A percentile compares a stretch with the other conserved stretches of the same genome.
Conservation (phyloP, 768 basidiomycete genomes). For the Tremella fuciformis region DNA sequence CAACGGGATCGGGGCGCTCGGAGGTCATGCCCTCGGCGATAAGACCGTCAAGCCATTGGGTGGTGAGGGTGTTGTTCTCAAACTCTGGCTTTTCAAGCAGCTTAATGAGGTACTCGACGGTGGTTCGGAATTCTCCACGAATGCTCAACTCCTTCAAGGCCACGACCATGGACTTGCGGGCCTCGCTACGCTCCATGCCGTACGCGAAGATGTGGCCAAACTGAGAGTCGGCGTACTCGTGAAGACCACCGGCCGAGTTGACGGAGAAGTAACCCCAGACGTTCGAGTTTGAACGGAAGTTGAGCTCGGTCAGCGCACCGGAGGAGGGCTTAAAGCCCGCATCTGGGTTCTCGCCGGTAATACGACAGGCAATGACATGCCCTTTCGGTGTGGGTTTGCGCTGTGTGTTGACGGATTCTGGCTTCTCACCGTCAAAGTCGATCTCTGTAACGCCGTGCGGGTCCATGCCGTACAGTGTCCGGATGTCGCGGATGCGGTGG, state of each 20-base stretch:
- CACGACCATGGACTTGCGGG: slow-evolving; percentile 98
- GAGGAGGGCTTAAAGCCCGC: slow-evolving; percentile 99
- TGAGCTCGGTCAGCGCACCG: slow-evolving; percentile 93
- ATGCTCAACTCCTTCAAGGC: slow-evolving; percentile 97
- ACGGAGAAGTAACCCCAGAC: slow-evolving; percentile 99
- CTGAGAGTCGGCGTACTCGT: slow-evolving; percentile 98
- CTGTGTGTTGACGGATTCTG: slow-evolving; percentile 80
- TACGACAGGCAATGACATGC: slow-evolving; percentile 97
- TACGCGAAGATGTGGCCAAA: slow-evolving; percentile 99
- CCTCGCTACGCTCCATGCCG: slow-evolving; percentile 90
- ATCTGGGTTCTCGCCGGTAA: slow-evolving; percentile 98
- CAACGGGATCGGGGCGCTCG: slow-evolving; percentile 85
- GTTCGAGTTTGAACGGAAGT: slow-evolving; percentile 98
- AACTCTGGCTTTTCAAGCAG: slow-evolving; percentile 93
- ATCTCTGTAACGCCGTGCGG: slow-evolving; percentile 86
- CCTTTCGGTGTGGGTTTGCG: slow-evolving; percentile 95
- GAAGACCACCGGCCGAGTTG: slow-evolving; percentile 87
- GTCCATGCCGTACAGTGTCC: slow-evolving; percentile 89
- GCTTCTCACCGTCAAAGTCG: slow-evolving; percentile 92
- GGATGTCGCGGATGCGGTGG: slow-evolving; percentile 91
- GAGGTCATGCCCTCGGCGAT: slow-evolving; percentile 97
- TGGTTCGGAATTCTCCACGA: slow-evolving; percentile 96
- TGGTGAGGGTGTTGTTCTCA: slow-evolving; percentile 95
- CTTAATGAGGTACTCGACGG: slow-evolving; percentile 98
- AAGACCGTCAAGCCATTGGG: slow-evolving; percentile 95